Evolutionary conservation across 139 green algal genomes (phyloP), one percentile per base, ranked within the genome.

Genomic region (Diplosphaera chodatii): DNA sequence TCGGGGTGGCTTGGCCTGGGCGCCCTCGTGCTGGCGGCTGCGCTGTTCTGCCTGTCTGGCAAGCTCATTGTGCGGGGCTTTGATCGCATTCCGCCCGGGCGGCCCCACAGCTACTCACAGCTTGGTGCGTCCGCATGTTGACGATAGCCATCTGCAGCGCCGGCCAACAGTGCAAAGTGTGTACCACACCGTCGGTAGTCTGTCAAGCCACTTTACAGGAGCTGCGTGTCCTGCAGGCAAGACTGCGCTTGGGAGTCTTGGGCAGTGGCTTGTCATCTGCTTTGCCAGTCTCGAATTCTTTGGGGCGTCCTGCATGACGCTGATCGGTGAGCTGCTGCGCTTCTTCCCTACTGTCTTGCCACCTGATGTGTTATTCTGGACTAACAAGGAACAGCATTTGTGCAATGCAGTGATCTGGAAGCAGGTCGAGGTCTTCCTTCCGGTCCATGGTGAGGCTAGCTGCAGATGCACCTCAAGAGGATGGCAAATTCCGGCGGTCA

Each of bases 201-300:
- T n/a, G n/a, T n/a, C n/a, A n/a, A n/a, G n/a, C n/a, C n/a, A n/a
- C n/a, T n/a, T n/a, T n/a, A n/a, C n/a, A n/a, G n/a, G n/a, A n/a
- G n/a, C n/a, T n/a, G n/a, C n/a, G n/a, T n/a, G n/a, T n/a, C n/a
- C 32, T 25, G 65, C 56, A 81, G 76, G 76, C n/a, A 31, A 48
- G 22, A 13, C 40, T 40, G 72, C 72, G 15, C 29, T 73, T 22
- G 80, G 80, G 1, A 33, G 25, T 0, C 1, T 32, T 27, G 80
- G 80, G 1, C 27, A 55, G 15, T 69, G 67, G 65, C 1, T 83
- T 1, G 83, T 87, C 32, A 65, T 55, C 1, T 23, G 55, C 4
- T 75, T 85, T 48, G 74, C 80, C 4, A 33, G 74, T 40, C n/a
- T 70, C 20, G 83, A 88, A 68, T 79, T 88, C 23, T 80, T 78